phyloP scores from a whole-genome alignment of 2,329 filamentous ascomycete genomes.

The Lachnellula cervina region DNA sequence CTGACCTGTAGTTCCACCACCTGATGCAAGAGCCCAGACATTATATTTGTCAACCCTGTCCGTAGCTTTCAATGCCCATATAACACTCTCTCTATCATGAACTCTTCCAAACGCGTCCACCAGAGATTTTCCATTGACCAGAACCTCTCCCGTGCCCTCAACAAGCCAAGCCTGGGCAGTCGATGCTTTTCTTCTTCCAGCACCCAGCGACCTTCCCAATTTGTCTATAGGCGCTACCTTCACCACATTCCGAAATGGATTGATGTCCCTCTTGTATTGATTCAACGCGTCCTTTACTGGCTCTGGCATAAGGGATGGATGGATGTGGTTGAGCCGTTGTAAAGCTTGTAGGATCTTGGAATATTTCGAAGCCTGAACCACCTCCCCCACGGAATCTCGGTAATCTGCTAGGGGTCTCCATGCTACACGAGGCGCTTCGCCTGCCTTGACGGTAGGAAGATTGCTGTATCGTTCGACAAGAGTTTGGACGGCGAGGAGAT shows the following conservation, averaged over 20 bases:
- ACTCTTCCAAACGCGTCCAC: conserved; percentile 77
- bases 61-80: conserved; percentile 85
- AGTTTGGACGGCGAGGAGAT: conserved; percentile 67
- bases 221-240: conserved; percentile 66
- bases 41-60: conserved; percentile 93
- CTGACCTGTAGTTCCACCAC: conserved; percentile 90
- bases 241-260: conserved; percentile 61
- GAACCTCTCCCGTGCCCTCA: conserved; percentile 83
- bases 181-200: conserved; percentile 83
- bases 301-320: conserved; percentile 67
- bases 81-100: conserved; percentile 89
- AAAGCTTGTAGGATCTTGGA: conserved; percentile 70
- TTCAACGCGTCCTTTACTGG: conserved; percentile 62
- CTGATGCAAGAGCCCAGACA: conserved; percentile 77
- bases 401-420: conserved; percentile 81
- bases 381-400: conserved; percentile 64
- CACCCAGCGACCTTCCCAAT: conserved; percentile 71
- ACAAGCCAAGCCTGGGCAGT: conserved; percentile 82
- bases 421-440: conserved; percentile 65
- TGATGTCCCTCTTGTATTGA: conserved; percentile 69
- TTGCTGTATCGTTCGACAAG: conserved; percentile 67
- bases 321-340: conserved; percentile 78
- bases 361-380: conserved; percentile 72
- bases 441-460: conserved; percentile 63
- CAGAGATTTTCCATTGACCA: conserved; percentile 87